A percentile compares a stretch with the other conserved stretches of the same genome.
Evolutionary conservation across 495 filamentous ascomycete species (phyloP).

Genomic region (Daldinia caldariorum): DNA sequence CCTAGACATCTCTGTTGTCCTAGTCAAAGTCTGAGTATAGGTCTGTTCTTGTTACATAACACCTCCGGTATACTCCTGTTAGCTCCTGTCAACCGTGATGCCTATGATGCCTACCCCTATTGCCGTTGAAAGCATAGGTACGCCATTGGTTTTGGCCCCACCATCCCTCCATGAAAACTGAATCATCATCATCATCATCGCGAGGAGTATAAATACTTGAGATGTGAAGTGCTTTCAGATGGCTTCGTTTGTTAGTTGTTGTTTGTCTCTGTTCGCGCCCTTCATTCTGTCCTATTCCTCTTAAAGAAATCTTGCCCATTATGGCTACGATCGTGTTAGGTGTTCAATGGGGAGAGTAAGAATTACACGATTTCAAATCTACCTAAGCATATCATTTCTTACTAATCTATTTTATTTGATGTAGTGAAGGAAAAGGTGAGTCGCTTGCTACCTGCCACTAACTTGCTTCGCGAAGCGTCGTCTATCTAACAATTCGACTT

Average conservation of each 20-base stretch:
- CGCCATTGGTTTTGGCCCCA: conserved; percentile 23
- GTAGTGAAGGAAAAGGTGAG: conserved; percentile 40
- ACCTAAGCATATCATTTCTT: conserved; percentile 1
- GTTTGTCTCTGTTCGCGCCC: not conserved
- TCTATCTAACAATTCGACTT: conserved; percentile 2
- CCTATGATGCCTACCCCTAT: conserved; percentile 21
- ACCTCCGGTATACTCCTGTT: no score
- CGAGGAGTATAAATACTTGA: conserved; percentile 21
- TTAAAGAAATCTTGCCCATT: conserved; percentile 12
- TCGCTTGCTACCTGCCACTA: not conserved
- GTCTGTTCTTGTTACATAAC: not conserved
- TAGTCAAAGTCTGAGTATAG: not conserved
- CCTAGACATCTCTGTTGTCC: not conserved
- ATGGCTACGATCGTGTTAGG: conserved; percentile 40
- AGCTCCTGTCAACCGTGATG: not conserved
- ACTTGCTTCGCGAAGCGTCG: not conserved
- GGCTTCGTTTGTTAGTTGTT: conserved; percentile 3
- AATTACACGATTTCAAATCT: not conserved
- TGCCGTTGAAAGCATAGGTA: conserved; percentile 14
- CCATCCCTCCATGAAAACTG: conserved; percentile 30
- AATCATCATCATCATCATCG: conserved; percentile 15
- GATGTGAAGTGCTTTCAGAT: not conserved
- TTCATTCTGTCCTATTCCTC: not conserved
- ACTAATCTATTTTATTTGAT: conserved; percentile 21
- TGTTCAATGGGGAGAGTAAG: conserved; percentile 44